Percentiles rank a stretch among this genome's conserved stretches.
Evolutionary conservation across 352 stramenopile species (phyloP).

Genomic region (Phytophthora pinifolia): DNA sequence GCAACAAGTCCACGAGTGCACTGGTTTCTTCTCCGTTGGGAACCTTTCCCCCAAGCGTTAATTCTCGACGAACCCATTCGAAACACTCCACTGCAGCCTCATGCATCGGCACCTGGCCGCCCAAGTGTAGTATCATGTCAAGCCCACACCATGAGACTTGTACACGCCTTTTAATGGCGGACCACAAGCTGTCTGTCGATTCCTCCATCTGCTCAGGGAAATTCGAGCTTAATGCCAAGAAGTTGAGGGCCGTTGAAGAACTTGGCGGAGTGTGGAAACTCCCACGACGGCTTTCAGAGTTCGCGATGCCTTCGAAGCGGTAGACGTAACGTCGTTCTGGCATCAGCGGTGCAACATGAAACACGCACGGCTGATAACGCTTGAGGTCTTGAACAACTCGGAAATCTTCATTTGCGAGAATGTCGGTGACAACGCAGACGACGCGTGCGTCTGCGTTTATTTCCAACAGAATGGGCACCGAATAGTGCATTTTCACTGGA

Average conservation of each 20-base stretch:
- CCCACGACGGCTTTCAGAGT: conserved; percentile 45
- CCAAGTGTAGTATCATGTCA: conserved; percentile 70
- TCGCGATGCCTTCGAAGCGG: conserved; percentile 70
- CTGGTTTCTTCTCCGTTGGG: conserved; percentile 6
- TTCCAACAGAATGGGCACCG: conserved; percentile 65
- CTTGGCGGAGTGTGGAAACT: conserved; percentile 60
- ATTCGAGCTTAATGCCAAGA: conserved; percentile 69
- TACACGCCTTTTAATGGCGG: conserved; percentile 43
- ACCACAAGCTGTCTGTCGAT: conserved; percentile 59
- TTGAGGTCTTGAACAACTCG: conserved; percentile 36
- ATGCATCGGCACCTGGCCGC: conserved; percentile 75
- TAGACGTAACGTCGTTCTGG: conserved; percentile 70
- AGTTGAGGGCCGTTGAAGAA: conserved; percentile 30
- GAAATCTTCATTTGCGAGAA: conserved; percentile 54
- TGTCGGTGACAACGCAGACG: conserved; percentile 62
- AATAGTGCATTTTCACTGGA: conserved; percentile 17
- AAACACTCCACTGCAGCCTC: conserved; percentile 66
- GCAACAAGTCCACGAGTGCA: conserved; percentile 11
- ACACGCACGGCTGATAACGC: conserved; percentile 41
- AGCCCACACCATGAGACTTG: conserved; percentile 66
- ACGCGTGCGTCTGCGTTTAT: conserved; percentile 51
- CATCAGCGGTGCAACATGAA: conserved; percentile 43
- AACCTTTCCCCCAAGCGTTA: conserved; percentile 8
- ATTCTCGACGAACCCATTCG: conserved; percentile 49
- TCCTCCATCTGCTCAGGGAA: conserved; percentile 66